Evolutionary conservation across 805 yeast genomes (phyloP), one percentile per base, ranked within the genome.

Genomic region (Candida nanaspora): DNA sequence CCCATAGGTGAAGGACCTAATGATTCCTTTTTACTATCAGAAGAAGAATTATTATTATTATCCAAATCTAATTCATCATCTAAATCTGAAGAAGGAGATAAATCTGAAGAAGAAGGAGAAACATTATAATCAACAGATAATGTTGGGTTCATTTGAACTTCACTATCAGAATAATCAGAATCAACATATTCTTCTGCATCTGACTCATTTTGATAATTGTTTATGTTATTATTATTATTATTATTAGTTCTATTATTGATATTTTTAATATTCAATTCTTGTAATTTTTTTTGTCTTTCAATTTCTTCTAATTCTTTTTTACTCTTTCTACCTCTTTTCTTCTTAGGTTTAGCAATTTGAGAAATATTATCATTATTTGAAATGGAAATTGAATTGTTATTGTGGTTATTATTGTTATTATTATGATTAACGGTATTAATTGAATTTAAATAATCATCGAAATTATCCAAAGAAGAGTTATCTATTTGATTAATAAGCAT

Each of bases 41-140:
- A 13, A 8, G 18, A 15, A 9, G 23, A 10, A 22, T 22, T 16
- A 34, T 22, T 25, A 18, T 20, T n/a, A 25, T 18, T n/a, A 35
- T 23, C 11, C 14, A 14, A 8, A 19, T 19, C 11, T 7, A 25
- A 10, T 6, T 36, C 37, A 19, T 23, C 37, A 6, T 29, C 33
- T 19, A 19, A 16, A 23, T 35, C 28, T 16, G 37, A 18, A 6
- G 14, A 8, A 14, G 37, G 39, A 27, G 26, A 21, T 7, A 27
- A 18, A 9, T 36, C 39, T 2, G 33, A 36, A 8, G 39, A 36
- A 22, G 39, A 36, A 8, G 39, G 39, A 6, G 39, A 36, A 36
- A 36, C 39, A n/a, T 26, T 36, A 16, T 36, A 36, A 14, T 36
- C 33, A 21, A 27, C 33, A 3, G 39, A 18, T 3, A 36, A 16